phyloP scores from a whole-genome alignment of 2,329 filamentous ascomycete genomes.

The Tolypocladium album region DNA sequence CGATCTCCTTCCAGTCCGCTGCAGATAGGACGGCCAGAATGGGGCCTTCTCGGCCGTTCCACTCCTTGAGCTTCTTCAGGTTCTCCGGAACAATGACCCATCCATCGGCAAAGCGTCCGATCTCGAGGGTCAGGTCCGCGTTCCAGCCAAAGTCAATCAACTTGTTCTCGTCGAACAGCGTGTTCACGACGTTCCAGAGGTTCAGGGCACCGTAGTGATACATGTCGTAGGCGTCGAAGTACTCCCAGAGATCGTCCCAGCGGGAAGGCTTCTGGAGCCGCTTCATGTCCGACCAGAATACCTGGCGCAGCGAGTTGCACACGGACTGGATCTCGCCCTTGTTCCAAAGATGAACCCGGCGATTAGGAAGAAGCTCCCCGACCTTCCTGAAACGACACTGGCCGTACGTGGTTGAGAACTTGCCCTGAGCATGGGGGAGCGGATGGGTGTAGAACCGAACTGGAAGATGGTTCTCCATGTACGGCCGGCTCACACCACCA shows the following conservation, averaged over 20 bases:
- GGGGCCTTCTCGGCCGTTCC: constrained; percentile 14
- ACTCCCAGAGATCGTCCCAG: constrained; percentile 33
- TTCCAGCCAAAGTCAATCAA: constrained; percentile 16
- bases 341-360: constrained; percentile 25
- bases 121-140: constrained; percentile 13
- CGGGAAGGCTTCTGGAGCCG: constrained; percentile 16
- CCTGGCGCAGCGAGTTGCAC: constrained; percentile 26
- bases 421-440: constrained; percentile 16
- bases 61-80: constrained; percentile 17
- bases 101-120: constrained; percentile 24
- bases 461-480: constrained; percentile 24
- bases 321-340: constrained; percentile 25
- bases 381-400: constrained; percentile 16
- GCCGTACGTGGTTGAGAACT: constrained; percentile 28
- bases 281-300: constrained; percentile 24
- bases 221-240: constrained; percentile 37
- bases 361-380: constrained; percentile 14
- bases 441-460: constrained; percentile 25
- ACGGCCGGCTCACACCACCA: constrained; percentile 15
- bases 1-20: constrained; percentile 16
- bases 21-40: constrained; percentile 16
- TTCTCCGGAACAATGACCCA: constrained; percentile 23
- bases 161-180: constrained; percentile 28
- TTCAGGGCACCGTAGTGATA: constrained; percentile 36
- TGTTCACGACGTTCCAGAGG: constrained; percentile 33